Evolutionary conservation across 352 stramenopile species (phyloP).

Genomic region (Pythium diclinum): DNA sequence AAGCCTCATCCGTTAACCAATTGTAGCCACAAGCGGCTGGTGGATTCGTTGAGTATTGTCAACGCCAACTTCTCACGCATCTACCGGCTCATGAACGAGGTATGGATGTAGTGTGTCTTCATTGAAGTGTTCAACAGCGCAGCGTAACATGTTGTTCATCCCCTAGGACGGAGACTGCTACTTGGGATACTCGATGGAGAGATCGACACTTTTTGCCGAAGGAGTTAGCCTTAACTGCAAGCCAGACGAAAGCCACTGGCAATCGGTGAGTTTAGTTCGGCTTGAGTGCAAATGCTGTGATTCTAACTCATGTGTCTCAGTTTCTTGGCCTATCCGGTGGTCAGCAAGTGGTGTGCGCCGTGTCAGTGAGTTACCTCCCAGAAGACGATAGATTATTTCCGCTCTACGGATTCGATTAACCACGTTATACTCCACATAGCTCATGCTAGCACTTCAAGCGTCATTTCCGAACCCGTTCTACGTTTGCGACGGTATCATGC

Average conservation of each 20-base stretch:
- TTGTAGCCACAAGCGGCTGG: conserved; percentile 11
- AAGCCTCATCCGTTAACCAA: not conserved
- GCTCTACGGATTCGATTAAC: not conserved
- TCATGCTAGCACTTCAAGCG: conserved; percentile 38
- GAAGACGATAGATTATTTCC: not conserved
- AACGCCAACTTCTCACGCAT: conserved; percentile 29
- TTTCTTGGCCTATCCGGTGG: conserved; percentile 40
- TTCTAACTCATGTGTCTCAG: conserved; percentile 12
- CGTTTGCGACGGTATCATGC: conserved; percentile 34
- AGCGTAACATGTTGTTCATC: no score
- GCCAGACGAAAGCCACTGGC: conserved; percentile 41
- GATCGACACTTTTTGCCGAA: conserved; percentile 31
- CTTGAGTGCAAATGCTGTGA: not conserved
- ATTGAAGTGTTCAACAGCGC: no score
- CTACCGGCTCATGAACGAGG: conserved; percentile 31
- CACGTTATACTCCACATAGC: conserved; percentile 9
- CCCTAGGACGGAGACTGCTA: conserved; percentile 40
- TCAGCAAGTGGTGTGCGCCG: conserved; percentile 38
- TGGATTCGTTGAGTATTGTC: conserved; percentile 14
- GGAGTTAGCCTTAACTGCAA: conserved; percentile 41
- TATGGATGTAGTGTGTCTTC: not conserved
- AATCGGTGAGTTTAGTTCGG: conserved; percentile 18
- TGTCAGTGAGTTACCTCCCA: conserved; percentile 25
- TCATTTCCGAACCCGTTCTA: conserved; percentile 40
- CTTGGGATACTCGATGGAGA: conserved; percentile 33